phyloP scores from a whole-genome alignment of 306 rosid species.

The Rosa chinensis region DNA sequence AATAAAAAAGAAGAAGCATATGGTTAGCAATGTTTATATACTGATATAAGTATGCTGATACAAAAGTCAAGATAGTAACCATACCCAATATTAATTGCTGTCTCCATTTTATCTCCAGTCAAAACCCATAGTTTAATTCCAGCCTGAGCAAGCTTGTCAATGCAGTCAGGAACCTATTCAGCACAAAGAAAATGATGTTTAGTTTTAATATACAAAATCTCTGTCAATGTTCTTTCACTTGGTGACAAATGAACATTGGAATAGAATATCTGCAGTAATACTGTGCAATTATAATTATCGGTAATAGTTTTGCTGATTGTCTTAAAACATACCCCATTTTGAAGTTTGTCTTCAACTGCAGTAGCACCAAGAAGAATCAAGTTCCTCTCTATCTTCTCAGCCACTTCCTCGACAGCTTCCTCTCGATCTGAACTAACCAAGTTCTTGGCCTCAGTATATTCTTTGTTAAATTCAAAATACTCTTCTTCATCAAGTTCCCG shows the following conservation, averaged over 20 bases:
- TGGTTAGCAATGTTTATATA: conserved; percentile 13
- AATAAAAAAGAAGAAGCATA: conserved; percentile 1
- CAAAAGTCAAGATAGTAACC: conserved; percentile 6
- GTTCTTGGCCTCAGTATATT: conserved; percentile 75
- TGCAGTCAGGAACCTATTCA: conserved; percentile 93
- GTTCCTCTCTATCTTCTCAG: conserved; percentile 75
- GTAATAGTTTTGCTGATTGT: conserved; percentile 13
- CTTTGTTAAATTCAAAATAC: conserved; percentile 53
- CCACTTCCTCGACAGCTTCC: conserved; percentile 59
- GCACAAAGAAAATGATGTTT: conserved; percentile 15
- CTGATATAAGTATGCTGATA: background rate
- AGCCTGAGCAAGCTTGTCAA: conserved; percentile 98
- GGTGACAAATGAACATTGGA: background rate
- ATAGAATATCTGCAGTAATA: background rate
- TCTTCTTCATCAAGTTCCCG: conserved; percentile 76
- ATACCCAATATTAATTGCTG: conserved; percentile 96
- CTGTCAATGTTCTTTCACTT: background rate
- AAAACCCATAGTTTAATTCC: conserved; percentile 98
- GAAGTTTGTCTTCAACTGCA: conserved; percentile 99
- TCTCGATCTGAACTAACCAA: conserved; percentile 76
- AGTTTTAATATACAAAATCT: background rate
- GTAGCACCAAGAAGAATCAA: conserved; percentile 97
- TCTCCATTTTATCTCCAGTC: conserved; percentile 99
- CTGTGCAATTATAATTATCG: background rate
- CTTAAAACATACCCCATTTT: conserved; percentile 72